Evolutionary conservation across 2,329 filamentous ascomycete genomes (phyloP), one percentile per base, ranked within the genome.

Genomic region (Ophiostoma novo-ulmi): DNA sequence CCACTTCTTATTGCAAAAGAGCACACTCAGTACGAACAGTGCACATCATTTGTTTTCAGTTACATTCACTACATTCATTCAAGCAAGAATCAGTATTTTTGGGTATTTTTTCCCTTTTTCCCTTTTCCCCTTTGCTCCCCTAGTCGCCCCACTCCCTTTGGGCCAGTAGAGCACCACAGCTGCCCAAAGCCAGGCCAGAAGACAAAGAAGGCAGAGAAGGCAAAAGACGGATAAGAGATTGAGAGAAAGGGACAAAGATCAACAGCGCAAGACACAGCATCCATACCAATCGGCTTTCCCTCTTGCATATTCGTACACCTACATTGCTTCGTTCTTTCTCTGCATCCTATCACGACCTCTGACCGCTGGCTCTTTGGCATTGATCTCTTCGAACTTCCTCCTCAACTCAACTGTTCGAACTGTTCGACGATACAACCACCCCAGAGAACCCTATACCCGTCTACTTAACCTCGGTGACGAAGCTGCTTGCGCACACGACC

Each of bases 401-500:
- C 6, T 20, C 44, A 17, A 20, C 44, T 63, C 26, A 8, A 22
- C n/a, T 6, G 3, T 14, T 44, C 39, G 39, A 8, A 22, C n/a
- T 6, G 3, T 14, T 44, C 39, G 39, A 44, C 22, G 22, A 20
- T 20, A n/a, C 13, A 48, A 14, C 4, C n/a, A 31, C 52, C 22
- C 26, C 14, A 31, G 31, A 31, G 31, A 1, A 26, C 26, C 26
- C 26, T 17, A 7, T 26, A 55, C 31, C 41, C 26, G 20, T 36
- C 65, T 63, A 41, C 17, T 11, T 22, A 52, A 14, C 41, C 55
- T 14, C 31, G 17, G 26, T 61, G 31, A 39, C 26, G 44, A 31
- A n/a, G 39, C 66, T 26, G 20, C 13, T 44, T 67, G 64, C 65
- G 69, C 69, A 63, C 65, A 55, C 69, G 69, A 68, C 35, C 35